Evolutionary conservation across 192 early-diverging fungal genomes (phyloP), one percentile per base, ranked within the genome.

Genomic region (Oehlia diaphana): DNA sequence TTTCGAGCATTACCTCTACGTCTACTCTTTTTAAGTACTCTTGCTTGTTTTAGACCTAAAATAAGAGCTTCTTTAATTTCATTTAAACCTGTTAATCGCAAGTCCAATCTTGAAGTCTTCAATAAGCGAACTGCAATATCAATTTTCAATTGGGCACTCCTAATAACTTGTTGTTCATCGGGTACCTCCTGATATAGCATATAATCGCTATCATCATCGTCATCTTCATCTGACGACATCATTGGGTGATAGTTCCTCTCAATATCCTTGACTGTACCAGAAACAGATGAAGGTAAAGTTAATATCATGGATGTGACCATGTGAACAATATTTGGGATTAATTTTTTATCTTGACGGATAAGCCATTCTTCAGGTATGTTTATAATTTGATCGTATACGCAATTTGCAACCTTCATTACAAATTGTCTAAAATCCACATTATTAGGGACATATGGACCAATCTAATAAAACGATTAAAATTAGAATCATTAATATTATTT

Each of bases 121-220:
- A 87, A 82, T 63, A 87, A 39, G 33, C 86, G 78, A 26, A 75
- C 79, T 9, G 86, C 84, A 65, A 87, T 85, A 63, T 84, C 84
- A 12, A 87, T 70, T 70, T 84, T 79, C 8, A 79, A 31, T 64
- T 21, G n/a, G 31, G 61, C 85, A 82, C 66, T 83, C 77, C 0
- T 82, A 75, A 81, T 64, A 85, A 72, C 84, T 81, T 80, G 82
- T 80, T 80, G 82, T 80, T 62, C 84, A 77, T 31, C 81, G 37
- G 72, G 81, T 79, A 35, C 53, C 76, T 47, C 80, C 37, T 33
- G 82, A 78, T 13, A 83, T 33, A 2, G 63, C 39, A 70, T 83
- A 42, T 78, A 26, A 39, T 81, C 82, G 66, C 74, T 82, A n/a
- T 85, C 83, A 39, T 79, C 84, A 58, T 79, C 82, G 10, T 80